Evolutionary conservation across 2,329 filamentous ascomycete genomes (phyloP).

Genomic region (Beauveria rudraprayagi): DNA sequence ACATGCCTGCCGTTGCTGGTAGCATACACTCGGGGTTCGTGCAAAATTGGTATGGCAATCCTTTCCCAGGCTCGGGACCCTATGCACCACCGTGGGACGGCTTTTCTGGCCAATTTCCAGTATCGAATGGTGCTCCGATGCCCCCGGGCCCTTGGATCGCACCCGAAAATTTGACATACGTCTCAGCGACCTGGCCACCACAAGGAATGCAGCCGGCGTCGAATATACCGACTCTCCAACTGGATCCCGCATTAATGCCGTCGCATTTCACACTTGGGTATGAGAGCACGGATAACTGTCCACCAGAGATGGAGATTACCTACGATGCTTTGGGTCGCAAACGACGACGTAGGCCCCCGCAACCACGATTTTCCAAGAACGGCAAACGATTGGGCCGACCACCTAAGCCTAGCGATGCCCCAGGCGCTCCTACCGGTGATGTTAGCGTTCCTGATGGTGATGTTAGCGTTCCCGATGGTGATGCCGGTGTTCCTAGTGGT

Average conservation of each 20-base stretch:
- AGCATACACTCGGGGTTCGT: background rate
- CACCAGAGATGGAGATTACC: background rate
- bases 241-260: background rate
- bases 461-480: too few relatives aligned
- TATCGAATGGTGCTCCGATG: background rate
- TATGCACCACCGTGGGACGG: background rate
- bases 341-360: background rate
- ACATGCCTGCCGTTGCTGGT: background rate
- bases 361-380: slow-evolving; percentile 9
- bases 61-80: background rate
- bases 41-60: slow-evolving; percentile 5
- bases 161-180: background rate
- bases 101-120: background rate
- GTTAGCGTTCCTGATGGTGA: too few relatives aligned
- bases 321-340: background rate
- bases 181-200: background rate
- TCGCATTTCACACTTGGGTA: background rate
- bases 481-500: too few relatives aligned
- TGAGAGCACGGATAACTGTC: background rate
- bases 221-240: background rate
- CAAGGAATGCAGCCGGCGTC: background rate
- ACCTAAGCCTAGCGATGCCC: background rate
- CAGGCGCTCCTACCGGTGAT: background rate
- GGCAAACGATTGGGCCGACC: slow-evolving; percentile 10
- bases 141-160: background rate